Base-by-base conservation (phyloP, 2,329 filamentous ascomycete genomes). In the Waltergamsia citrina region DNA sequence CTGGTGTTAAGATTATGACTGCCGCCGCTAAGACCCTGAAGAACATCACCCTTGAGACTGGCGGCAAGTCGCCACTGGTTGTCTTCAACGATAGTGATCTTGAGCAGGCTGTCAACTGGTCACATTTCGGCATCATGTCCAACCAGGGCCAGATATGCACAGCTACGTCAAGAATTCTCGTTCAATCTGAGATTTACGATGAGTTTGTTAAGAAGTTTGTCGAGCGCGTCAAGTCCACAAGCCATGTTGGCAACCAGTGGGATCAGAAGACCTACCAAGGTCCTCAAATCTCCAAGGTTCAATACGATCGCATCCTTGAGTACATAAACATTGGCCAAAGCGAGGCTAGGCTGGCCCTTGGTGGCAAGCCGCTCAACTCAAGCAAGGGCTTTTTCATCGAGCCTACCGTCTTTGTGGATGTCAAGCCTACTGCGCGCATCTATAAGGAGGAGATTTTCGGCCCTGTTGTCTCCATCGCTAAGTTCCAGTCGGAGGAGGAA, bases 1-100 rank as follows among this genome's bases (percentile, higher is more conserved):
- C 80, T 2, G 81, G 74, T 7, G 67, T 69, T 25, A 65, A 74
- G 43, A 79, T 85, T 39, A 81, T 83, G 77, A 77, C 77, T 45
- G 62, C 69, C 55, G 78, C 80, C 0, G 63, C 73, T 4, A 57
- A 66, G 1, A 81, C 60, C 19, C 54, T 71, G 46, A 75, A 75
- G 53, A 73, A 71, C 46, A 65, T 75, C 29, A 74, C 70, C 3
- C 58, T 75, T 15, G 71, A 76, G 50, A 69, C 69, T 9, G 74
- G 73, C 29, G 74, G 74, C 36, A 78, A 78, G 52, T 70, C 63
- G 9, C 71, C 74, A 2, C 54, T 74, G 5, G 44, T 78, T 10
- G 64, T 78, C 12, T 78, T 78, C 38, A 62, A 66, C 7, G 74
- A 78, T 45, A 71, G 70, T 6, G 69, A 78, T 40, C 44, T 78